Evolutionary conservation across 2,329 filamentous ascomycete species (phyloP).

Genomic region (Sporothrix mexicana): DNA sequence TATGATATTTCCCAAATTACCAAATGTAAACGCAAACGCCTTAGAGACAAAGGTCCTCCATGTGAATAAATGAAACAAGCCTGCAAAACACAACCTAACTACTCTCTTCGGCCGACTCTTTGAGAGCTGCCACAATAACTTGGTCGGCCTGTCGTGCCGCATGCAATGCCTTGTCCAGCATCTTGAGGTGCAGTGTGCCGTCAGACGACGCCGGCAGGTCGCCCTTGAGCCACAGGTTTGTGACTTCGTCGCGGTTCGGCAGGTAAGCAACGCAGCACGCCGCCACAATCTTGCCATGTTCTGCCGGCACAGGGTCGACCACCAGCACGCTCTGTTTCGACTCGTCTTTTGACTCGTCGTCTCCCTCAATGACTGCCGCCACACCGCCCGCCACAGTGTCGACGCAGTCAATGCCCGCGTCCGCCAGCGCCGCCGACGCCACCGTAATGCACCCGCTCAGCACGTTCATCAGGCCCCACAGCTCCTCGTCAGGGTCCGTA

Average conservation of each 20-base stretch:
- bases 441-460: constrained; percentile 92
- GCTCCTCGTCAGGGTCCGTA: constrained; percentile 59
- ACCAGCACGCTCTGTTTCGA: constrained; percentile 56
- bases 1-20: background rate
- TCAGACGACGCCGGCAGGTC: constrained; percentile 53
- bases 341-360: constrained; percentile 39
- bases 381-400: constrained; percentile 90
- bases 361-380: constrained; percentile 71
- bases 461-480: constrained; percentile 91
- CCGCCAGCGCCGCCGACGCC: constrained; percentile 87
- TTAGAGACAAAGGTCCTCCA: no score
- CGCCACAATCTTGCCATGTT: constrained; percentile 77
- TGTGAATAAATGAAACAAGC: background rate
- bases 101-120: constrained; percentile 43
- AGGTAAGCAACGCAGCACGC: constrained; percentile 92
- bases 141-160: constrained; percentile 52
- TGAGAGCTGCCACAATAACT: constrained; percentile 50
- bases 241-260: constrained; percentile 85
- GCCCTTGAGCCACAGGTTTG: constrained; percentile 93
- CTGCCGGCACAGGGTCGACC: constrained; percentile 80
- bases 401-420: constrained; percentile 95
- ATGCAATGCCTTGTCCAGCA: constrained; percentile 51
- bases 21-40: constrained; percentile 11
- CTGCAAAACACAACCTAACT: background rate
- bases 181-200: constrained; percentile 48